phyloP scores from a whole-genome alignment of 2,329 filamentous ascomycete genomes.

The Aspergillus pseudonomiae region DNA sequence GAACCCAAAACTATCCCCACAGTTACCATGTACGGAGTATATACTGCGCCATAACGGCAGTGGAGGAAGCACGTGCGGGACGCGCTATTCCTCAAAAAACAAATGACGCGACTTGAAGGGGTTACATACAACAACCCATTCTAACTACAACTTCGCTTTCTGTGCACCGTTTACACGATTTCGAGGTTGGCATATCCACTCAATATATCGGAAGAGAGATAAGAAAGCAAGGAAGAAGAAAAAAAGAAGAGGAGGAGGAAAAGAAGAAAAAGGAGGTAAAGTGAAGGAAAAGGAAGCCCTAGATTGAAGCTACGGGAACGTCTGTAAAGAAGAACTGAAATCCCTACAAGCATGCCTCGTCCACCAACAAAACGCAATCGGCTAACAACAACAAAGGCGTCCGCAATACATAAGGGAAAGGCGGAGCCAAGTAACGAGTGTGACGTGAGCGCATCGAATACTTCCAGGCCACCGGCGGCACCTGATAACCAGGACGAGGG shows the following conservation, averaged over 20 bases:
- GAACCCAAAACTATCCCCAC: too few species aligned
- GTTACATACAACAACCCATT: neutral
- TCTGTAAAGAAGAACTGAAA: neutral
- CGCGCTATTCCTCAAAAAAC: neutral
- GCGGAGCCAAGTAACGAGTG: neutral
- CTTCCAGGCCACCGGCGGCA: slow-evolving; percentile 8
- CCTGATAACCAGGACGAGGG: slow-evolving; percentile 2
- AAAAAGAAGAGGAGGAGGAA: neutral
- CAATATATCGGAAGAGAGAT: neutral
- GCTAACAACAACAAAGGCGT: slow-evolving; percentile 15
- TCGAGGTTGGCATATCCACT: neutral
- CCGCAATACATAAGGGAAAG: slow-evolving; percentile 4
- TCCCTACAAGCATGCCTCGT: slow-evolving; percentile 28
- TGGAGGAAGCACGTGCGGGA: neutral
- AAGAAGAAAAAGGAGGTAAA: neutral
- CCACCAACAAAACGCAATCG: slow-evolving; percentile 33
- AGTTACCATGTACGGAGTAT: too few species aligned
- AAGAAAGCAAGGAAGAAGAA: neutral
- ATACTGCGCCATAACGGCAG: neutral
- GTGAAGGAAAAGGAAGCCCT: neutral
- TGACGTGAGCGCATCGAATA: slow-evolving; percentile 5
- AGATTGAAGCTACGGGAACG: neutral
- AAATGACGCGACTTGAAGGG: neutral
- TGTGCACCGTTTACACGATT: neutral
- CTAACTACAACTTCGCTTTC: neutral